These are phyloP conservation scores for Naegleria fowleri DNA, from an alignment of 208 protist genomes.

Conservation along the genomic window DNA sequence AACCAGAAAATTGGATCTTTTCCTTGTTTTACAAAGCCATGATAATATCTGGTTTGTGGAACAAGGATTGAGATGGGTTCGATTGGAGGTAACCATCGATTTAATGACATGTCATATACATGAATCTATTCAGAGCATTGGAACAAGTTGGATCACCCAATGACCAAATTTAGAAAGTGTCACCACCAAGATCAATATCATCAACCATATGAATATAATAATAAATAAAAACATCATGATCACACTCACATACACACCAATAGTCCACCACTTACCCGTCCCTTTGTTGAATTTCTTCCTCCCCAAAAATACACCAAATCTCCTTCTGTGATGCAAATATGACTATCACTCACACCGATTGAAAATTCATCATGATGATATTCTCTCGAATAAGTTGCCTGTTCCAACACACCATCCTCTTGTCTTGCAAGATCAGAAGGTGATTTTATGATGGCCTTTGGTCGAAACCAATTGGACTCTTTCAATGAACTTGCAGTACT, in stretches of 20 bases:
- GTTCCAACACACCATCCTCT: too few species aligned
- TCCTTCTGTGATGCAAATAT: not conserved
- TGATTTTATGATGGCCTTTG: too few species aligned
- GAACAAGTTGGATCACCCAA: too few species aligned
- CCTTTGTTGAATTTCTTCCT: not conserved
- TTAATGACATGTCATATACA: not conserved
- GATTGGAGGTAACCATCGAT: not conserved
- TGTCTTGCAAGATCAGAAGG: too few species aligned
- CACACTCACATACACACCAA: too few species aligned
- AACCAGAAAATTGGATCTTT: not conserved
- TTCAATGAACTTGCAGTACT: too few species aligned
- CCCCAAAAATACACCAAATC: not conserved
- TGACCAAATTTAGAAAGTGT: not conserved
- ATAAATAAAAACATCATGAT: too few species aligned
- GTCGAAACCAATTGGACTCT: too few species aligned
- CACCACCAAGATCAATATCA: not conserved
- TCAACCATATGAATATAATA: too few species aligned
- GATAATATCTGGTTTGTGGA: not conserved
- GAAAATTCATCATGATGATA: not conserved
- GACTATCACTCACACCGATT: not conserved
- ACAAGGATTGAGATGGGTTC: too few species aligned
- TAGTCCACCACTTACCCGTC: not conserved
- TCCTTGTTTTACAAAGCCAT: not conserved
- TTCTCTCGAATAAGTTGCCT: too few species aligned
- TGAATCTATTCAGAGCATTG: not conserved